A percentile compares a stretch with the other conserved stretches of the same genome.
These are phyloP conservation scores for Nemania diffusa DNA, from an alignment of 2,329 filamentous ascomycete species.

Conservation along the genomic window DNA sequence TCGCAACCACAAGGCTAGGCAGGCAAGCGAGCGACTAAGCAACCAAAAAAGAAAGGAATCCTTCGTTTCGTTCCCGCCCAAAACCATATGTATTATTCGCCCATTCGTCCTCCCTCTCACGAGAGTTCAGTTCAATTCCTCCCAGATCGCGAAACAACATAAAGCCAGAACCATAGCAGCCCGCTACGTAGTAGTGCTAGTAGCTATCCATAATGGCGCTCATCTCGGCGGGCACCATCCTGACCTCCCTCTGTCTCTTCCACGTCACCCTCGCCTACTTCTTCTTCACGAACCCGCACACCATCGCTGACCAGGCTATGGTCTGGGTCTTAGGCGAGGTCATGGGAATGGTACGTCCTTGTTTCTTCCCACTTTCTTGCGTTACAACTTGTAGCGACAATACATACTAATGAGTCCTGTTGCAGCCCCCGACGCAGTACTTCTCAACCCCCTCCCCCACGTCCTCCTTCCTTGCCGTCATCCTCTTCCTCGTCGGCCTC, in stretches of 20 bases:
- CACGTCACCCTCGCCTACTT: constrained; percentile 86
- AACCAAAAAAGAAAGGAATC: no score
- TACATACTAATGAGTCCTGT: neutral
- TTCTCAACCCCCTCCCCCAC: constrained; percentile 77
- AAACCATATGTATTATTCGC: neutral
- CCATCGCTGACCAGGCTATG: constrained; percentile 80
- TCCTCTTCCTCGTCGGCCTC: constrained; percentile 70
- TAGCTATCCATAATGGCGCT: constrained; percentile 72
- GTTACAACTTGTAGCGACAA: neutral
- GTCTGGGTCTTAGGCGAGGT: constrained; percentile 85
- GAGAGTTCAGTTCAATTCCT: neutral
- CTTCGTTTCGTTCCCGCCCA: no score
- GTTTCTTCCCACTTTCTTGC: neutral
- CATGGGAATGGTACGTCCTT: constrained; percentile 75
- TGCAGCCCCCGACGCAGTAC: constrained; percentile 70
- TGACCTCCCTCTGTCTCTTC: constrained; percentile 84
- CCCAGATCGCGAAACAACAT: neutral
- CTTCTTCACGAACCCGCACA: constrained; percentile 78
- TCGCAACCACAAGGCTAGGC: no score
- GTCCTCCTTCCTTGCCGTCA: constrained; percentile 76
- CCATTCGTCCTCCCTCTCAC: neutral
- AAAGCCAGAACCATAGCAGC: neutral
- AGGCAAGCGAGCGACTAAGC: no score
- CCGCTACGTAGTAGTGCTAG: no score
- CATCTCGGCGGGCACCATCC: constrained; percentile 81